A percentile compares a stretch with the other conserved stretches of the same genome.
phyloP scores from a whole-genome alignment of 768 basidiomycete genomes.

The Sporobolomyces roseus region DNA sequence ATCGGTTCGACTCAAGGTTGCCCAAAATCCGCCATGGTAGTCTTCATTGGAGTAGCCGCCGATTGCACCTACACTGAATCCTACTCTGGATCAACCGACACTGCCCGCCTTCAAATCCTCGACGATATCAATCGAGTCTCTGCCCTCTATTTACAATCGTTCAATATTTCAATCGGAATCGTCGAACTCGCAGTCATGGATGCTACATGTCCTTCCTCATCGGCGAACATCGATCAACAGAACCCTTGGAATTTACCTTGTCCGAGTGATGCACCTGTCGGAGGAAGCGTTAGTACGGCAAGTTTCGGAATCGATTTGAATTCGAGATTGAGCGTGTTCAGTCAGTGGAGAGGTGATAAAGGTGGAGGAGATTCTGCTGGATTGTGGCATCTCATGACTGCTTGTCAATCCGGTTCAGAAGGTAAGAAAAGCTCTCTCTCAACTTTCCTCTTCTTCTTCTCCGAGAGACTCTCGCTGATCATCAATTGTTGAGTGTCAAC shows the following conservation, averaged over 20 bases:
- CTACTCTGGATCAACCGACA: slow-evolving; percentile 61
- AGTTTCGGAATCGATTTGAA: slow-evolving; percentile 57
- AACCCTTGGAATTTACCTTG: slow-evolving; percentile 76
- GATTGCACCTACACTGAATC: slow-evolving; percentile 69
- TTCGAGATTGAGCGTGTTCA: slow-evolving; percentile 70
- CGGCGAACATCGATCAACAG: slow-evolving; percentile 51
- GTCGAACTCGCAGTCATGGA: slow-evolving; percentile 72
- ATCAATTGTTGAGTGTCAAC: background rate
- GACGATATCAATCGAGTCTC: slow-evolving; percentile 48
- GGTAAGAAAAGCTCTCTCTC: too few relatives aligned
- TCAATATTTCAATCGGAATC: slow-evolving; percentile 77
- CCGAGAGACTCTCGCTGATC: background rate
- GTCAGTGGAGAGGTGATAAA: slow-evolving; percentile 71
- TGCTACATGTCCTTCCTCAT: slow-evolving; percentile 60
- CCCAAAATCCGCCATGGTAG: slow-evolving; percentile 65
- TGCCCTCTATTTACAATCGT: slow-evolving; percentile 57
- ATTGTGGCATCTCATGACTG: slow-evolving; percentile 84
- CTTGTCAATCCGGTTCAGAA: slow-evolving; percentile 73
- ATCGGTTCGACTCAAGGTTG: slow-evolving; percentile 72
- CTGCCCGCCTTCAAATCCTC: slow-evolving; percentile 70
- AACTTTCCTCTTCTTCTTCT: too few relatives aligned
- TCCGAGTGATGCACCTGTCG: slow-evolving; percentile 43
- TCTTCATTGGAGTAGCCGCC: slow-evolving; percentile 80
- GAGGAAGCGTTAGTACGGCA: background rate
- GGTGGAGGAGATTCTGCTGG: slow-evolving; percentile 66